phyloP scores from a whole-genome alignment of 495 filamentous ascomycete species.

The Talaromyces stipitatus region DNA sequence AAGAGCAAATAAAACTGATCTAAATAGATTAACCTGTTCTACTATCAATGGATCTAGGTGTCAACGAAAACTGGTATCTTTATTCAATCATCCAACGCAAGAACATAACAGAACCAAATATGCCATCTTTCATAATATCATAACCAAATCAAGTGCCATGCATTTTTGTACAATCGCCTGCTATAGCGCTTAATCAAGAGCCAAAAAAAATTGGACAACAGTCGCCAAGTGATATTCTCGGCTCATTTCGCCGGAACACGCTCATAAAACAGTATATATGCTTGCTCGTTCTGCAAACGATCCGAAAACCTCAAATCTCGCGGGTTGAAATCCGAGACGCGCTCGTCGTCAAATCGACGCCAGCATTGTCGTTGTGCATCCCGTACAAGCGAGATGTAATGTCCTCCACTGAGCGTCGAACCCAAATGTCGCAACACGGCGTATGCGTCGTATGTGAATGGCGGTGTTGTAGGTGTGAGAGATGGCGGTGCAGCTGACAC shows the following conservation, averaged over 20 bases:
- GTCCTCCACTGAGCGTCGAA: slow-evolving; percentile 53
- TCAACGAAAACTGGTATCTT: background rate
- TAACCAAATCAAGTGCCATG: background rate
- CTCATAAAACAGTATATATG: slow-evolving; percentile 64
- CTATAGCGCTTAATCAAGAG: background rate
- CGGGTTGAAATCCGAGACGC: slow-evolving; percentile 51
- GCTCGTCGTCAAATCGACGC: slow-evolving; percentile 60
- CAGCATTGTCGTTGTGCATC: slow-evolving; percentile 54
- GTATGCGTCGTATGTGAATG: slow-evolving; percentile 66
- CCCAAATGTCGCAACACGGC: slow-evolving; percentile 64
- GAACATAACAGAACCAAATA: background rate
- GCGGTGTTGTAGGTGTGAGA: slow-evolving; percentile 49
- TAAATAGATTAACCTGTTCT: too few species aligned
- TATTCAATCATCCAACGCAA: background rate
- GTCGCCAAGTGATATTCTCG: background rate
- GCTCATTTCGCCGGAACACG: slow-evolving; percentile 43
- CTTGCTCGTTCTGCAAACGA: slow-evolving; percentile 52
- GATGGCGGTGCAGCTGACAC: slow-evolving; percentile 7
- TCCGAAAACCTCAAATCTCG: slow-evolving; percentile 36
- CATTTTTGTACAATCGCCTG: slow-evolving; percentile 1
- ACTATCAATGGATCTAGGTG: too few species aligned
- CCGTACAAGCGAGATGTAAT: slow-evolving; percentile 61
- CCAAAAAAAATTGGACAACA: background rate
- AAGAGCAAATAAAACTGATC: too few species aligned
- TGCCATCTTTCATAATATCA: background rate